Percentiles rank a stretch among this genome's conserved stretches.
Evolutionary conservation across 1,284 basidiomycete species (phyloP).

Genomic region (Ganoderma boninense): DNA sequence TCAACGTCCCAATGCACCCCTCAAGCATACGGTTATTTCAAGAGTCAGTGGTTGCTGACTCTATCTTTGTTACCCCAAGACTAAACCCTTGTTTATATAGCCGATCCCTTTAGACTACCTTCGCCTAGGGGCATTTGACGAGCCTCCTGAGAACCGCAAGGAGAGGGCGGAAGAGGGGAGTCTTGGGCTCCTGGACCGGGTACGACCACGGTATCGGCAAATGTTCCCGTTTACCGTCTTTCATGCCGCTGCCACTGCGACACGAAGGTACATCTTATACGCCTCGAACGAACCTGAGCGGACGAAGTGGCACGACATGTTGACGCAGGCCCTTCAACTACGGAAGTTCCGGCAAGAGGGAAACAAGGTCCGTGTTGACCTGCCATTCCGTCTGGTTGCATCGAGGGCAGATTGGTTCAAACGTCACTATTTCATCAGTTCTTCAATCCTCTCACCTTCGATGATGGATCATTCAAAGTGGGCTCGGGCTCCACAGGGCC

Average conservation of each 20-base stretch:
- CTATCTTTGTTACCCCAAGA: not conserved
- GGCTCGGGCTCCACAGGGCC: slow-evolving; percentile 59
- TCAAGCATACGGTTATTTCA: slow-evolving; percentile 65
- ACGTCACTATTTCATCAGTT: slow-evolving; percentile 45
- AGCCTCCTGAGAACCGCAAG: slow-evolving; percentile 63
- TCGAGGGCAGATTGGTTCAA: not conserved
- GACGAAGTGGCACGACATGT: slow-evolving; percentile 66
- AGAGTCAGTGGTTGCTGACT: slow-evolving; percentile 54
- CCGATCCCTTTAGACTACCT: slow-evolving; percentile 81
- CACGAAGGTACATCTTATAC: slow-evolving; percentile 75
- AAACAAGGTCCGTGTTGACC: slow-evolving; percentile 63
- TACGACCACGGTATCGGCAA: slow-evolving; percentile 57
- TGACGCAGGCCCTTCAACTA: slow-evolving; percentile 68
- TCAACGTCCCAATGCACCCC: slow-evolving; percentile 39
- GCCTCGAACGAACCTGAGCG: slow-evolving; percentile 63
- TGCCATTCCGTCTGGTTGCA: not conserved
- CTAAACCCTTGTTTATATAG: slow-evolving; percentile 46
- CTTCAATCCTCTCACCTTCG: slow-evolving; percentile 66
- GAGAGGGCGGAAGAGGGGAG: slow-evolving; percentile 63
- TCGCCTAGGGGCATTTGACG: slow-evolving; percentile 70
- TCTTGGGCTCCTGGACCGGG: slow-evolving; percentile 58
- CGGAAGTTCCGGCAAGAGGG: slow-evolving; percentile 68
- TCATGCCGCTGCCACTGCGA: slow-evolving; percentile 64
- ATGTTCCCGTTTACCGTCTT: slow-evolving; percentile 81
- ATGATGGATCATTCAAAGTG: slow-evolving; percentile 68